phyloP scores from a whole-genome alignment of 352 stramenopile genomes.

The Pythium oligandrum region DNA sequence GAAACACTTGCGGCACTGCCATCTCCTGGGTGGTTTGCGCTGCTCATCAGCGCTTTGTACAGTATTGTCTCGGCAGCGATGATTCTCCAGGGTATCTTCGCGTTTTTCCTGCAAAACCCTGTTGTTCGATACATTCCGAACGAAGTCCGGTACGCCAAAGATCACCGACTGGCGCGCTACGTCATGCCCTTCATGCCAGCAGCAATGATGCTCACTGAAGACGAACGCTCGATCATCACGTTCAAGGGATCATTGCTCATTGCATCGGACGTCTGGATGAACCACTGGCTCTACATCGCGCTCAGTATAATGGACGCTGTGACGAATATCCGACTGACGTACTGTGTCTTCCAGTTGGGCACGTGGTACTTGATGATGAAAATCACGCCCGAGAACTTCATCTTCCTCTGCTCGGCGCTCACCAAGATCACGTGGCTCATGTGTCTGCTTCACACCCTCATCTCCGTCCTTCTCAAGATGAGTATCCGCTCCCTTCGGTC shows the following conservation, averaged over 20 bases:
- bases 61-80: slow-evolving; percentile 42
- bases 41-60: slow-evolving; percentile 31
- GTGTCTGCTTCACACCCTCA: slow-evolving; percentile 37
- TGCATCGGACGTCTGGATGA: slow-evolving; percentile 60
- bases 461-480: slow-evolving; percentile 28
- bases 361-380: slow-evolving; percentile 51
- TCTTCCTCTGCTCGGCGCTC: slow-evolving; percentile 49
- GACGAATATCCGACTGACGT: slow-evolving; percentile 37
- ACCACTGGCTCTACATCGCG: slow-evolving; percentile 62
- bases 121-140: slow-evolving; percentile 40
- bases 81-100: slow-evolving; percentile 38
- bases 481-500: slow-evolving; percentile 21
- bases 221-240: slow-evolving; percentile 32
- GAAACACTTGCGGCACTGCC: slow-evolving; percentile 40
- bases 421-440: slow-evolving; percentile 59
- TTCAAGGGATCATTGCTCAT: slow-evolving; percentile 52
- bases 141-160: slow-evolving; percentile 27
- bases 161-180: slow-evolving; percentile 26
- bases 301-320: slow-evolving; percentile 50
- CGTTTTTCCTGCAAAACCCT: slow-evolving; percentile 30
- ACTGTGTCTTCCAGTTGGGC: slow-evolving; percentile 39
- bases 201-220: slow-evolving; percentile 26
- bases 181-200: slow-evolving; percentile 43
- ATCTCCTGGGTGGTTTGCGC: slow-evolving; percentile 32
- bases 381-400: slow-evolving; percentile 45